These are phyloP conservation scores for Cystobasidiaceae sp. DNA, from an alignment of 1,284 basidiomycete genomes.

Conservation along the genomic window DNA sequence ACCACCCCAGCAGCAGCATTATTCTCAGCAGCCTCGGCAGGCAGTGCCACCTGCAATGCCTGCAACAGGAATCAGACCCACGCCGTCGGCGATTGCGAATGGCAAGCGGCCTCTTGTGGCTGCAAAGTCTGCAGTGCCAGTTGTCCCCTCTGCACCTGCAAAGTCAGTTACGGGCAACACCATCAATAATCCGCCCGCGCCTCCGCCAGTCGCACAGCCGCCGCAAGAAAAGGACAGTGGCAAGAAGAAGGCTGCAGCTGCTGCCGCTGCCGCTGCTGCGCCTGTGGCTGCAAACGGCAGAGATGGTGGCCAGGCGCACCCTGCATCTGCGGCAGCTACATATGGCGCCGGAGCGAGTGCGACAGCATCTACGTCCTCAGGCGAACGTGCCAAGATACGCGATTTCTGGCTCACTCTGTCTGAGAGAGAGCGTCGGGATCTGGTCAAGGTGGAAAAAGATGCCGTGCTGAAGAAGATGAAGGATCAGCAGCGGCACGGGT, in stretches of 20 bases:
- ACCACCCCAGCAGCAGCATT: no score
- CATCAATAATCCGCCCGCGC: conserved; percentile 25
- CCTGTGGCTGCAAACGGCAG: background rate
- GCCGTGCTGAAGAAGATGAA: conserved; percentile 97
- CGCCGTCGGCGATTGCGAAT: conserved; percentile 10
- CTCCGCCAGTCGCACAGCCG: conserved; percentile 17
- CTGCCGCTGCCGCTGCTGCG: background rate
- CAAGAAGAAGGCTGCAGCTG: conserved; percentile 6
- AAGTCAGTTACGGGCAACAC: conserved; percentile 28
- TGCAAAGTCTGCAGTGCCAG: conserved; percentile 31
- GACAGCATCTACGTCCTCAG: conserved; percentile 42
- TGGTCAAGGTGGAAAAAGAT: conserved; percentile 96
- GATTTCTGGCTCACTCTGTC: conserved; percentile 91
- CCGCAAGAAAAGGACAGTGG: conserved; percentile 15
- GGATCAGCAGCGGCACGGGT: conserved; percentile 94
- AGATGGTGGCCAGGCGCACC: background rate
- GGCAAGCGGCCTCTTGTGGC: conserved; percentile 22
- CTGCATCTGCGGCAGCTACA: conserved; percentile 1
- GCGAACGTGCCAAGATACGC: conserved; percentile 93
- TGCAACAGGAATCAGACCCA: conserved; percentile 1
- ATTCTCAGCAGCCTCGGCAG: background rate
- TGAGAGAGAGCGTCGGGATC: conserved; percentile 78
- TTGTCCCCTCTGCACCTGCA: conserved; percentile 32
- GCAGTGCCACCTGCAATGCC: background rate
- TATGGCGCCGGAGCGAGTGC: conserved; percentile 25